These are phyloP conservation scores for Verticillium nonalfalfae DNA, from an alignment of 2,329 filamentous ascomycete genomes.

Conservation along the genomic window DNA sequence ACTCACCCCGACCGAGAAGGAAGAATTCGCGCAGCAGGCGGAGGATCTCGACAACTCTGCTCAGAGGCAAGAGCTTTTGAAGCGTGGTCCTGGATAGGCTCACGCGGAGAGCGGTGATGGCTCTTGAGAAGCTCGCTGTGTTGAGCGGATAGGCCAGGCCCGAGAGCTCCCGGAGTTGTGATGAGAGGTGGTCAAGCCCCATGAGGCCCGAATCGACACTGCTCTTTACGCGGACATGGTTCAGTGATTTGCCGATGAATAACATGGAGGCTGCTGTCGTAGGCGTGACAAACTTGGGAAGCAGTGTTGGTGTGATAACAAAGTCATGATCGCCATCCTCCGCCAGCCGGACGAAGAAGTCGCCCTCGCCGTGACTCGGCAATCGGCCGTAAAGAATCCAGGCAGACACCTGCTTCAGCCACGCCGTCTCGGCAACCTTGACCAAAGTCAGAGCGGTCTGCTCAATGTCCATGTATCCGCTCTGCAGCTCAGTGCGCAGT, in stretches of 20 bases:
- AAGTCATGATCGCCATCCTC: constrained; percentile 47
- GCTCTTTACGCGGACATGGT: constrained; percentile 64
- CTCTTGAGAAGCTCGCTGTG: constrained; percentile 60
- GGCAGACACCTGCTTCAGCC: constrained; percentile 82
- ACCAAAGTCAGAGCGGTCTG: constrained; percentile 66
- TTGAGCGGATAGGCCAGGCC: constrained; percentile 69
- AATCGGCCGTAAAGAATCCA: constrained; percentile 88
- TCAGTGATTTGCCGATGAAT: constrained; percentile 84
- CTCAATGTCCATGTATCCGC: constrained; percentile 83
- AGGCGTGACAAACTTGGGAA: constrained; percentile 74
- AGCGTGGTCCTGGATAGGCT: constrained; percentile 80
- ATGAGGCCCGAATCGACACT: constrained; percentile 35
- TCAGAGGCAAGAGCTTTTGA: constrained; percentile 72
- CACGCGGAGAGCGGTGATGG: constrained; percentile 69
- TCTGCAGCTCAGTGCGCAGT: constrained; percentile 70
- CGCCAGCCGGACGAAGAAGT: constrained; percentile 72
- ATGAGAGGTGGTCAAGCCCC: constrained; percentile 56
- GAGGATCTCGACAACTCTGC: constrained; percentile 70
- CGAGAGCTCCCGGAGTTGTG: constrained; percentile 64
- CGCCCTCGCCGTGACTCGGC: constrained; percentile 68
- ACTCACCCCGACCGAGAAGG: constrained; percentile 81
- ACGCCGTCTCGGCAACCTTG: constrained; percentile 77
- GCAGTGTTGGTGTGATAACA: constrained; percentile 47
- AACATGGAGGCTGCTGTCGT: constrained; percentile 76
- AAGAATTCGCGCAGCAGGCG: constrained; percentile 80